phyloP scores from a whole-genome alignment of 305 asterid species.

The Fraxinus ornus region DNA sequence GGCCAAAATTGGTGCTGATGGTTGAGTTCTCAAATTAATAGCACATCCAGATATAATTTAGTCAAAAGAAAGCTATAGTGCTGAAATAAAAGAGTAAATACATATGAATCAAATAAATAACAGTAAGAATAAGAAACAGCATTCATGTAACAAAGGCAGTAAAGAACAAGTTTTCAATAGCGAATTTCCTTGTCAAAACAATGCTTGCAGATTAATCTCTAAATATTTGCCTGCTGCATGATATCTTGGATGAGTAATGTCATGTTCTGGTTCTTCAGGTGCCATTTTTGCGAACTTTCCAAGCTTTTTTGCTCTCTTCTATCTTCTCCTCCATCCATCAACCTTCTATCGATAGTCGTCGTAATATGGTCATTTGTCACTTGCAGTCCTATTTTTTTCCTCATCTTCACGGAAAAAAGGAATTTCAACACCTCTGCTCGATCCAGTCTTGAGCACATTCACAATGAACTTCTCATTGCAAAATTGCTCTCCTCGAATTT shows the following conservation, averaged over 20 bases:
- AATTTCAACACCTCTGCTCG: constrained; percentile 37
- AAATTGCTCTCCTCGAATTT: constrained; percentile 49
- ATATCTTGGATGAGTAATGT: not conserved
- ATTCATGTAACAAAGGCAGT: not conserved
- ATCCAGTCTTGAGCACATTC: constrained; percentile 39
- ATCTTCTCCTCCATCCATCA: constrained; percentile 41
- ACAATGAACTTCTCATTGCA: constrained; percentile 45
- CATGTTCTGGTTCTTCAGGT: constrained; percentile 26
- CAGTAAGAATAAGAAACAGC: not conserved
- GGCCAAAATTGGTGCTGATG: not conserved
- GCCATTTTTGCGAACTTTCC: constrained; percentile 40
- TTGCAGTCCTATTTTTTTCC: constrained; percentile 36
- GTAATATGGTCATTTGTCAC: constrained; percentile 38
- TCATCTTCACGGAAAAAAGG: constrained; percentile 43
- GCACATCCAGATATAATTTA: not conserved
- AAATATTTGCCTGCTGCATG: no score
- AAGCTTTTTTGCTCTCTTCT: constrained; percentile 28
- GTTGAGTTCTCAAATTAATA: not conserved
- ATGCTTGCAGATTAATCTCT: not conserved
- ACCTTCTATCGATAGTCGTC: constrained; percentile 29
- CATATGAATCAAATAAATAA: not conserved
- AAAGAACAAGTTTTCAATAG: not conserved
- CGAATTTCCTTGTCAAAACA: not conserved
- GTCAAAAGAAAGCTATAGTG: not conserved
- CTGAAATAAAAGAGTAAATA: not conserved